A percentile compares a stretch with the other conserved stretches of the same genome.
These are phyloP conservation scores for Leccinum variicolor DNA, from an alignment of 768 basidiomycete species.

Conservation along the genomic window DNA sequence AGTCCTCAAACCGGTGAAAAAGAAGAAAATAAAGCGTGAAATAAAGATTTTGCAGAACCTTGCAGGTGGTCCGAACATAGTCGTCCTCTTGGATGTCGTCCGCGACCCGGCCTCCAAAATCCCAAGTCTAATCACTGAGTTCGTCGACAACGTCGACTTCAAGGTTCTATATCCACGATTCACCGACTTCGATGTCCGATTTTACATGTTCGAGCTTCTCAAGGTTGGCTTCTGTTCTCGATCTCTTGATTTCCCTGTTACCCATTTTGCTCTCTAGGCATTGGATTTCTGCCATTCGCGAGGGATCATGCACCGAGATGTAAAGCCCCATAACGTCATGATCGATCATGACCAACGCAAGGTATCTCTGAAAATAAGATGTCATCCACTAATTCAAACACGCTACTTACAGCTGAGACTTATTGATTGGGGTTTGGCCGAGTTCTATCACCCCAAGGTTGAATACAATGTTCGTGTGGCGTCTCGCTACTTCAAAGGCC, in stretches of 20 bases:
- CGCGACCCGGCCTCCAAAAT: constrained; percentile 96
- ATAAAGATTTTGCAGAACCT: constrained; percentile 98
- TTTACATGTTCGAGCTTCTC: constrained; percentile 94
- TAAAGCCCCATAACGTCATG: constrained; percentile 99
- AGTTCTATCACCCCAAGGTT: constrained; percentile 97
- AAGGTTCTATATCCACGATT: constrained; percentile 95
- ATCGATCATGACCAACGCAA: constrained; percentile 97
- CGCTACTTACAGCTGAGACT: constrained; percentile 65
- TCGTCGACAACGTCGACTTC: constrained; percentile 97
- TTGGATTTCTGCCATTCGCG: constrained; percentile 98
- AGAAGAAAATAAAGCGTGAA: constrained; percentile 99
- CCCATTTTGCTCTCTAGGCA: constrained; percentile 47
- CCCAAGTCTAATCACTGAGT: constrained; percentile 95
- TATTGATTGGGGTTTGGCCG: constrained; percentile 98
- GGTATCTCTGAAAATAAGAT: constrained; percentile 40
- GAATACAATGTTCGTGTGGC: constrained; percentile 99
- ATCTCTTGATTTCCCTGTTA: neutral
- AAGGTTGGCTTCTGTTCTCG: constrained; percentile 51
- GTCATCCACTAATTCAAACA: constrained; percentile 13
- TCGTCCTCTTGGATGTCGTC: constrained; percentile 91
- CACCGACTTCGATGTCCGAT: constrained; percentile 92
- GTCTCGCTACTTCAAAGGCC: constrained; percentile 97
- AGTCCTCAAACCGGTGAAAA: constrained; percentile 98
- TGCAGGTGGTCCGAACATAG: constrained; percentile 93
- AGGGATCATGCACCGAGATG: constrained; percentile 98